A percentile compares a stretch with the other conserved stretches of the same genome.
Evolutionary conservation across 2,329 filamentous ascomycete species (phyloP).

Genomic region (Pseudogymnoascus sp.): DNA sequence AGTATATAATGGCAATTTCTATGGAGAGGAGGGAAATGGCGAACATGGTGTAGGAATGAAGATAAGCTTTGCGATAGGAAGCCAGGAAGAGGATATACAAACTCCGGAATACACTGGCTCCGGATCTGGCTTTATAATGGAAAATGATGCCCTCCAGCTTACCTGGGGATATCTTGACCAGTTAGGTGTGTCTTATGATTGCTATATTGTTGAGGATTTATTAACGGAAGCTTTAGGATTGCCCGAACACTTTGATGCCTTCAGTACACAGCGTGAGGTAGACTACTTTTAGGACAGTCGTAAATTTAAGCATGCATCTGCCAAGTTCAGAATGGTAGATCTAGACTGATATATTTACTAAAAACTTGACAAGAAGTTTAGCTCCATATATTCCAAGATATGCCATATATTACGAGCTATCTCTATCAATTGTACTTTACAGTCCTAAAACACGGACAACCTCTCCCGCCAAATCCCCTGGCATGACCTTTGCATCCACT

Average conservation of each 20-base stretch:
- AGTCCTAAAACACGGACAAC: background rate
- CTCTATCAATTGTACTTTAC: background rate
- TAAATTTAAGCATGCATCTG: background rate
- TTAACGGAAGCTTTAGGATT: background rate
- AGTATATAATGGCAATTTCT: background rate
- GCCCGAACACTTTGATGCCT: background rate
- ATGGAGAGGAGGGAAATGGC: background rate
- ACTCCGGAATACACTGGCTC: background rate
- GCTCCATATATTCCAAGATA: background rate
- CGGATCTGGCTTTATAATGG: background rate
- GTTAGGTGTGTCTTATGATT: background rate
- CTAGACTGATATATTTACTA: background rate
- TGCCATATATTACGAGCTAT: background rate
- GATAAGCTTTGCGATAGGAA: background rate
- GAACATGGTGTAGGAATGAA: background rate
- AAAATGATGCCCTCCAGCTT: background rate
- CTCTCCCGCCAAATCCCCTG: conserved; percentile 10
- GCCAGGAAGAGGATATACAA: background rate
- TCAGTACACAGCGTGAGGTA: background rate
- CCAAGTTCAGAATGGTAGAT: background rate
- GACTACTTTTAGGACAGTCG: background rate
- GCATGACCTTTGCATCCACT: conserved; percentile 10
- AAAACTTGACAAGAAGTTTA: background rate
- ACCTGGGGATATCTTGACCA: background rate
- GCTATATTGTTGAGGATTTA: background rate